A percentile compares a stretch with the other conserved stretches of the same genome.
Conservation (phyloP, 257 asterid species). For the Nicotiana tomentosiformis region DNA sequence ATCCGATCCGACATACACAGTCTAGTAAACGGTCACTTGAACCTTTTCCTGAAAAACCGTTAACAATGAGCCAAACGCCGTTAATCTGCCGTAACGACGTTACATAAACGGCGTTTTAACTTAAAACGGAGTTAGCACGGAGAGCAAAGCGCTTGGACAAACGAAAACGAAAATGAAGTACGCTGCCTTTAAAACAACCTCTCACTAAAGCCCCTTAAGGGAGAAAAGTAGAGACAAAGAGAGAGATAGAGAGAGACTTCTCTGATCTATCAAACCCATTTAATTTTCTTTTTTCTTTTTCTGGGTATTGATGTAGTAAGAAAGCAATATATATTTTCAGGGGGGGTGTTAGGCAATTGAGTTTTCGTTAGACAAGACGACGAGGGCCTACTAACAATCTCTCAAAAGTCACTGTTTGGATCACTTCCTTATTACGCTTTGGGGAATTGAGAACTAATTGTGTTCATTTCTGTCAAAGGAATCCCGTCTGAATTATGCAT, state of each 20-base stretch:
- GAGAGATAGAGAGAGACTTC: background rate
- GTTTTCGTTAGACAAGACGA: slow-evolving; percentile 5
- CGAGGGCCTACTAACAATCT: slow-evolving; percentile 7
- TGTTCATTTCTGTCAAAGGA: background rate
- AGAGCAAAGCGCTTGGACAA: background rate
- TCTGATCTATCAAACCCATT: background rate
- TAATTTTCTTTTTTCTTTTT: background rate
- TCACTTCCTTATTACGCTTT: slow-evolving; percentile 11
- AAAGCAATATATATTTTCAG: background rate
- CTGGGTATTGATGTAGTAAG: background rate
- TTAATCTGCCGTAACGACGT: background rate
- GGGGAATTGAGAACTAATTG: background rate
- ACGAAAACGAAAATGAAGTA: background rate
- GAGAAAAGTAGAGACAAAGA: background rate
- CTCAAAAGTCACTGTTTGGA: slow-evolving; percentile 1
- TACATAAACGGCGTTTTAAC: background rate
- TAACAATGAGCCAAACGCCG: background rate
- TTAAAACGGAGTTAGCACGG: background rate
- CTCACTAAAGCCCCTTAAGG: background rate
- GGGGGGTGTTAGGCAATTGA: background rate
- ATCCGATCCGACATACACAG: background rate
- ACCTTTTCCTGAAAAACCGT: background rate
- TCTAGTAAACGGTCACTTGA: background rate
- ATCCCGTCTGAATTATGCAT: background rate
- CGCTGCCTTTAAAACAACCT: background rate